phyloP scores from a whole-genome alignment of 306 rosid genomes.

The Quercus parvula region DNA sequence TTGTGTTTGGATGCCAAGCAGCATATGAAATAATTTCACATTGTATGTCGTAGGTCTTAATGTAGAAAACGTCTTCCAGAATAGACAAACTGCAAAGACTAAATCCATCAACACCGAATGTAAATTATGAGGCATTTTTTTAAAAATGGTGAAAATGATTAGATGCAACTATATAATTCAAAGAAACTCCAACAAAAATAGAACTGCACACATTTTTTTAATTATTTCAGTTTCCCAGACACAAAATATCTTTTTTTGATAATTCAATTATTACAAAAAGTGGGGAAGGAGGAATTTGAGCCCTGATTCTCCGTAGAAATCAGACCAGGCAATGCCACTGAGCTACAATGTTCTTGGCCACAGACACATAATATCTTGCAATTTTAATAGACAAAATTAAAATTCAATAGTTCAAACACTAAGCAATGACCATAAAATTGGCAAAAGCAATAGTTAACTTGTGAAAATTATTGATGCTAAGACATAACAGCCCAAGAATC shows the following conservation, averaged over 20 bases:
- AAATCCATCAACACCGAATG: background rate
- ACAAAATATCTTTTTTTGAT: background rate
- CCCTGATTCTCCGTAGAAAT: too few species aligned
- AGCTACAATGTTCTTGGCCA: background rate
- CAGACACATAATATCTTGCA: background rate
- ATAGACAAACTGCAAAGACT: too few species aligned
- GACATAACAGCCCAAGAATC: background rate
- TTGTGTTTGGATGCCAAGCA: slow-evolving; percentile 3
- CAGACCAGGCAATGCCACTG: too few species aligned
- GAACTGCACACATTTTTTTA: background rate
- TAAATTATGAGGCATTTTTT: background rate
- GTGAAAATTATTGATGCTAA: background rate
- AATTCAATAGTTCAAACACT: background rate
- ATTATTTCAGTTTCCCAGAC: background rate
- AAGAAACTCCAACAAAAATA: background rate
- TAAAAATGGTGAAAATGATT: background rate
- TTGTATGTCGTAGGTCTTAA: background rate
- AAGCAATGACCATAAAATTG: background rate
- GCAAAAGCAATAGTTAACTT: background rate
- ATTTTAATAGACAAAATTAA: background rate
- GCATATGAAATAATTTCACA: background rate
- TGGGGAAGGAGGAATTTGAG: too few species aligned
- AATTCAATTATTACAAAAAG: too few species aligned
- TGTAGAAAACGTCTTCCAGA: background rate
- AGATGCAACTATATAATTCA: background rate